Base-by-base conservation (phyloP, 495 filamentous ascomycete genomes). In the Alectoria sarmentosa region DNA sequence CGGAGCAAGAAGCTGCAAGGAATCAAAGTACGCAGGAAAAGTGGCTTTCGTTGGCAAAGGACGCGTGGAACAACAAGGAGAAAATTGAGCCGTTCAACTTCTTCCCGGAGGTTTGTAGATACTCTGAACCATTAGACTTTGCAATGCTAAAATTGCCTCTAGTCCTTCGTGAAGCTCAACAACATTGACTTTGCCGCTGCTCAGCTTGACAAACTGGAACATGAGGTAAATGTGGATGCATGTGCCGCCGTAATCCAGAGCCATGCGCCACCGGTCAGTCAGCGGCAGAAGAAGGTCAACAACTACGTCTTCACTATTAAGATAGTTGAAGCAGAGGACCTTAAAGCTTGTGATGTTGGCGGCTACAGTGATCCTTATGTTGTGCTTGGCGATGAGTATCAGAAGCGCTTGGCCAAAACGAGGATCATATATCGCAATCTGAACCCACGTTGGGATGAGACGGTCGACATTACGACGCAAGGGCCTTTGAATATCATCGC, bases 271-370 rank as follows among this genome's bases (percentile, higher is more conserved):
- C 83, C 86, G 0, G 74, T 81, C 65, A 71, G 79, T 15, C 74
- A 78, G 49, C 84, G 80, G 65, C 73, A 83, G 36, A 84, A 85
- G 70, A 86, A 82, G 68, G 77, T 80, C 7, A 87, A 84, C 37
- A 94, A 92, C 63, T 97, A 96, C 71, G 91, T 98, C 58, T 99
- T 99, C 74, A 98, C 95, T 1, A 92, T 98, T 75, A 99, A 99
- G 78, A 90, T 99, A 58, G 91, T 99, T 37, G 95, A 99, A 71
- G 95, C 89, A n/a, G 95, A 99, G 75, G 95, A 98, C 69, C 76
- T 99, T 67, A 98, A 96, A 73, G 92, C 95, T 21, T 98, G 96
- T 71, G 95, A 99, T 76, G 89, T 96, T 65, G 91, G 88, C 69
- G 95, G 95, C 61, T 83, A 86, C 64, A 97, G 93, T 73, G 95